Evolutionary conservation across 2,329 filamentous ascomycete species (phyloP).

Genomic region (Fusarium piperis): DNA sequence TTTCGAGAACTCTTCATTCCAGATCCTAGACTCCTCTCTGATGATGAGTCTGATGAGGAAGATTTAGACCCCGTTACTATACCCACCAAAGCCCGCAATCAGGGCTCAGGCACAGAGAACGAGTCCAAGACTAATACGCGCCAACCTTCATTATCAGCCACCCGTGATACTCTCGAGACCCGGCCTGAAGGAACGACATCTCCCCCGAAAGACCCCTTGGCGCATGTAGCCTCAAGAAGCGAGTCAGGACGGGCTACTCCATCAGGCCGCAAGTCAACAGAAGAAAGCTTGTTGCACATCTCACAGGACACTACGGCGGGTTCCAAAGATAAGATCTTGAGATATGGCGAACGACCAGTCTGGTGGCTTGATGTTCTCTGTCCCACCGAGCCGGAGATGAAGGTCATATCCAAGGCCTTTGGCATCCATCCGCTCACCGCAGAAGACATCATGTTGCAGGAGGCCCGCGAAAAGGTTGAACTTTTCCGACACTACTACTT

Average conservation of each 20-base stretch:
- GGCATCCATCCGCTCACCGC: slow-evolving; percentile 95
- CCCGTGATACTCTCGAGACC: slow-evolving; percentile 32
- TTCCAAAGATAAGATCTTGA: slow-evolving; percentile 55
- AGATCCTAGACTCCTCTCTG: slow-evolving; percentile 79
- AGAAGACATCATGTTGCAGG: slow-evolving; percentile 97
- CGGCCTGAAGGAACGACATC: slow-evolving; percentile 40
- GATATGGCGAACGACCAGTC: slow-evolving; percentile 84
- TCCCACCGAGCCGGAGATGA: slow-evolving; percentile 96
- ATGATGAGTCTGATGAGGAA: slow-evolving; percentile 77
- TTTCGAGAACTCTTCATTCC: slow-evolving; percentile 93
- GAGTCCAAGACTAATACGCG: slow-evolving; percentile 58
- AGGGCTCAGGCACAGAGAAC: slow-evolving; percentile 43
- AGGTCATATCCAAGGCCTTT: slow-evolving; percentile 89
- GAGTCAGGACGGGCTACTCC: slow-evolving; percentile 61
- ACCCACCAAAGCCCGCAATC: slow-evolving; percentile 38
- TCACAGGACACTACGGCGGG: slow-evolving; percentile 31
- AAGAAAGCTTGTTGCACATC: slow-evolving; percentile 29
- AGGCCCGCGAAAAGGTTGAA: slow-evolving; percentile 97
- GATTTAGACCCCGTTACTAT: slow-evolving; percentile 52
- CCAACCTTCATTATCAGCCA: slow-evolving; percentile 55
- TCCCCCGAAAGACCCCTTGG: slow-evolving; percentile 43
- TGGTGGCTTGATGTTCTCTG: slow-evolving; percentile 96
- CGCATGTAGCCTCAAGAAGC: slow-evolving; percentile 44
- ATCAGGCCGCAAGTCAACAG: slow-evolving; percentile 52
- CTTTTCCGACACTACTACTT: slow-evolving; percentile 98